Base-by-base conservation (phyloP, 2,329 filamentous ascomycete genomes). In the Alternaria sp. region DNA sequence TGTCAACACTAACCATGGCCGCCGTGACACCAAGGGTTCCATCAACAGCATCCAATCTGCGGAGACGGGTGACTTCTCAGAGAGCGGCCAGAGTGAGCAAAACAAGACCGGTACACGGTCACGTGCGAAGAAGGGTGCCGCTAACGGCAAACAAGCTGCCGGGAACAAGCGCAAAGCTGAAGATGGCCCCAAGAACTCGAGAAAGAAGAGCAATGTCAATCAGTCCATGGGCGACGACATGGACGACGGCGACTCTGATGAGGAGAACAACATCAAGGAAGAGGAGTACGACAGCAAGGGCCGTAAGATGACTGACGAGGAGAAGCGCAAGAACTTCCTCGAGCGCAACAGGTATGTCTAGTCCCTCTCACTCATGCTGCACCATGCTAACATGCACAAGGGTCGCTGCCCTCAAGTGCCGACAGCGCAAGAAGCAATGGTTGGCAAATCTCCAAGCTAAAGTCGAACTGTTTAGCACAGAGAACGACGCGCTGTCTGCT, bases 361-460 rank as follows among this genome's bases (percentile, higher is more conserved):
- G 80, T 46, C 23, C 23, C 41, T 9, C 41, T 14, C 39, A 48
- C 31, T 8, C 46, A 7, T 28, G 9, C 21, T 26, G 7, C 2
- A 26, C 13, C 42, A 26, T 60, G n/a, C 72, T 78, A 65, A 78
- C 55, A 26, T 39, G 6, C 29, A 23, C 65, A 5, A 97, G 95
- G 75, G 93, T 99, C 65, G 95, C 95, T 62, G 95, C 95, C 3
- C 83, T 99, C 59, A 99, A 99, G 76, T 99, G 95, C 79, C 90
- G 95, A 61, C 95, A 99, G 78, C 88, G 95, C 21, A 99, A 99
- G 84, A 99, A 99, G 84, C 95, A 98, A 76, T 99, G 95, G 95
- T 86, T 98, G 57, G 91, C 91, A 31, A 98, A 97, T 68, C 84
- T 99, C 1, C 95, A 99, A 77, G 87, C 87, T 55, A 98, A 98